Evolutionary conservation across 1,139 yeast species (phyloP), one percentile per base, ranked within the genome.

Genomic region (Blastobotrys apis): DNA sequence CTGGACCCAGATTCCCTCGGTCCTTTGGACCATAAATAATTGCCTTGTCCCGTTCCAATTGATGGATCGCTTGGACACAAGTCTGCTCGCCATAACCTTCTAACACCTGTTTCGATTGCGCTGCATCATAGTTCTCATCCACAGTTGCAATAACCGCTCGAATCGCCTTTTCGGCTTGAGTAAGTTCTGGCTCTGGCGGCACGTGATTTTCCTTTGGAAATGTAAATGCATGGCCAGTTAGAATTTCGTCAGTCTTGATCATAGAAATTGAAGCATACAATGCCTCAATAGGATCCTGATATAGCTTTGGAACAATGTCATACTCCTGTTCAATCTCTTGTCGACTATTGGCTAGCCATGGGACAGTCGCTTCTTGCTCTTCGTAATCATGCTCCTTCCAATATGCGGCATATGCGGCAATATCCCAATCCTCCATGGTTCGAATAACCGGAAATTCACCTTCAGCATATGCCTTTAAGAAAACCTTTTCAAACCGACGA

Each of bases 111-210:
- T 16, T 35, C 39, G 67, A 71, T 5, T 77, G 77, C 44, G 65
- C 60, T 5, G 77, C 64, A 12, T 76, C 68, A 47, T 79, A 77
- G 9, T 67, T 64, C 1, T 69, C 72, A 16, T 69, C 69, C 0
- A 74, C 72, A 0, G 87, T 78, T 0, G 84, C 75, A 53, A 84
- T 75, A 5, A 84, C 71, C 1, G 90, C 78, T 55, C 81, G 79
- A 36, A 70, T 62, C 10, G 60, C 57, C 13, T 58, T 59, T 44
- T 62, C 59, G 16, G 66, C 64, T 9, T 31, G 58, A 10, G 26
- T 10, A 10, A 23, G 9, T 23, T 23, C 26, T 6, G 26, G 6
- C 10, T 16, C 36, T 4, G 43, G 38, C 1, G 44, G 37, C 13
- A 33, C 31, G 2, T 45, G 47, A 4, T 15, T 23, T n/a, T 35